phyloP scores from a whole-genome alignment of 192 early-diverging fungal genomes.

The Chytriomyces confervae region DNA sequence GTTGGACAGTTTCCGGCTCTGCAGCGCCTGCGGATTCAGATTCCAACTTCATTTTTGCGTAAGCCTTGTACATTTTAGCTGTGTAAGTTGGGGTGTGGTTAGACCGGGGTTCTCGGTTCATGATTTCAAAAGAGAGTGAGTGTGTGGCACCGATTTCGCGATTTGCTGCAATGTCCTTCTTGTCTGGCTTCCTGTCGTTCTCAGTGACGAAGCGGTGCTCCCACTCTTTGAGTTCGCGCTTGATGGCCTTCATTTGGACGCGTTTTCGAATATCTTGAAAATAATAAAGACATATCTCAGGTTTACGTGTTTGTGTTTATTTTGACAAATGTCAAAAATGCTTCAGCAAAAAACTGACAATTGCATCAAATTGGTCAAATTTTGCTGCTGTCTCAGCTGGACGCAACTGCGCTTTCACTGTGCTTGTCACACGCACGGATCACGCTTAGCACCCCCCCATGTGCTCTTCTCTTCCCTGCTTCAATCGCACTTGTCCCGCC shows the following conservation, averaged over 20 bases:
- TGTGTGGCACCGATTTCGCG: constrained; percentile 42
- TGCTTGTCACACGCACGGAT: too few relatives aligned
- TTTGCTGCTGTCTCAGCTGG: too few relatives aligned
- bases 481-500: too few relatives aligned
- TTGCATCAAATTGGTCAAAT: too few relatives aligned
- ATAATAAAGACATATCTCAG: too few relatives aligned
- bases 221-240: constrained; percentile 65
- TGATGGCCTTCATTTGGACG: constrained; percentile 46
- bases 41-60: constrained; percentile 57
- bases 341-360: too few relatives aligned
- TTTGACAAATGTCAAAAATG: too few relatives aligned
- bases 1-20: neutral
- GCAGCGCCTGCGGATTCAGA: constrained; percentile 8
- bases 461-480: too few relatives aligned
- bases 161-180: constrained; percentile 57
- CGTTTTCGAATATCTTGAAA: too few relatives aligned
- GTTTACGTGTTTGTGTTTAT: too few relatives aligned
- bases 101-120: neutral
- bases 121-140: neutral
- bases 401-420: too few relatives aligned
- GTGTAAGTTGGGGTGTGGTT: neutral
- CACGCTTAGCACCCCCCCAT: too few relatives aligned
- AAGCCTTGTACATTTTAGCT: constrained; percentile 58
- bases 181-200: constrained; percentile 61
- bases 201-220: constrained; percentile 51